phyloP scores from a whole-genome alignment of 2,329 filamentous ascomycete genomes.

The Exophiala calicioides region DNA sequence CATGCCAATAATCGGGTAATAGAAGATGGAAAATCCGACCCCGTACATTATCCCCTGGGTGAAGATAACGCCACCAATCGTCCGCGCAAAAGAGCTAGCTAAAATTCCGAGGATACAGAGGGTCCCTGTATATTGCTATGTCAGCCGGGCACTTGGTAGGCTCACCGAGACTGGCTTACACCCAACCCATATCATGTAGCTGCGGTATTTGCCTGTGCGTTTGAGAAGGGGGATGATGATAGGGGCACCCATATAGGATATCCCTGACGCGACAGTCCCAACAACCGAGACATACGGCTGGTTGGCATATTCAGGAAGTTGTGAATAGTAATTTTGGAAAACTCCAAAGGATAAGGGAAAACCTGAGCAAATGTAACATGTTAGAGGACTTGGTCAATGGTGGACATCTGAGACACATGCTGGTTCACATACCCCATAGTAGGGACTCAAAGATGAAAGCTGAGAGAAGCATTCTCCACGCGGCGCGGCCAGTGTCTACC shows the following conservation, averaged over 20 bases:
- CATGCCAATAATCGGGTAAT: conserved; percentile 42
- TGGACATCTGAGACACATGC: neutral
- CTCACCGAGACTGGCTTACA: conserved; percentile 25
- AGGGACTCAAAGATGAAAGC: conserved; percentile 30
- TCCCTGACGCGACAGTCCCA: conserved; percentile 36
- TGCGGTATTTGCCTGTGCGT: conserved; percentile 38
- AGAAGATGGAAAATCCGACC: conserved; percentile 43
- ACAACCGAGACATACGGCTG: conserved; percentile 35
- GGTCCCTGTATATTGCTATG: conserved; percentile 31
- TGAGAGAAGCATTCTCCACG: conserved; percentile 26
- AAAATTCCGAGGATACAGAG: conserved; percentile 43
- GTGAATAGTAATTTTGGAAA: conserved; percentile 39
- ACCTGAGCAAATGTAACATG: conserved; percentile 13
- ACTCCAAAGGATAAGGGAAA: conserved; percentile 36
- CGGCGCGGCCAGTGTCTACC: conserved; percentile 23
- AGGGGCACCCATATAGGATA: conserved; percentile 29
- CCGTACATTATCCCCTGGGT: conserved; percentile 46
- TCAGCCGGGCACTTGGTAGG: neutral
- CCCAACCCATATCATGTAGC: conserved; percentile 41
- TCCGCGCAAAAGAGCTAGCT: conserved; percentile 38
- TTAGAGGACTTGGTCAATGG: neutral
- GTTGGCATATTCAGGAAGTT: conserved; percentile 31
- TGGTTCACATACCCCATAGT: conserved; percentile 24
- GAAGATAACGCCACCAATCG: conserved; percentile 39
- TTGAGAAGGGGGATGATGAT: conserved; percentile 37